Base-by-base conservation (phyloP, 495 filamentous ascomycete species). In the Neurospora sp. region DNA sequence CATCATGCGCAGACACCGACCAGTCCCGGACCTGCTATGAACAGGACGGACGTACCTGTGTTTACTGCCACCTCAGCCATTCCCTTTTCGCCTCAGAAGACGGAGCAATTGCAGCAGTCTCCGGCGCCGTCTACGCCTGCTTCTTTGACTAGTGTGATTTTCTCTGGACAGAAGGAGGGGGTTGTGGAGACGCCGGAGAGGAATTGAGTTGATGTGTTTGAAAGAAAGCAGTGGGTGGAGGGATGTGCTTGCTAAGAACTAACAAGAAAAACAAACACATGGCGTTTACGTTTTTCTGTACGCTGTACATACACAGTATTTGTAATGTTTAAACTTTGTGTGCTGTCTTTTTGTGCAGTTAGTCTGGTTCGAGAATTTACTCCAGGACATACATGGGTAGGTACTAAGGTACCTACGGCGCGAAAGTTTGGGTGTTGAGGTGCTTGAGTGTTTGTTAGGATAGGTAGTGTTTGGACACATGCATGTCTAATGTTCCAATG, bases 51-150 rank as follows among this genome's bases (percentile, higher is more conserved):
- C 59, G 53, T 78, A 7, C 77, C 77, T 1, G 73, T 77, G 27
- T 78, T 78, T 65, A 78, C 75, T 20, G 73, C 77, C 20, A 78
- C 72, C 5, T 75, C 74, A n/a, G 73, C 75, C 4, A 78, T 83
- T 40, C 82, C 81, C 0, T 83, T 83, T 12, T 35, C 53, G 6
- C 53, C 53, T 65, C 53, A 65, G 3, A 65, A 65, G 22, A 17
- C 48, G 48, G 48, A 27, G 10, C 20, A 27, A 27, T 59, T 65
- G 53, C 53, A 65, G 27, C 53, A 65, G 53, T 65, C 53, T 37
- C 31, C 53, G 48, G 48, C 20, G 6, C 53, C 53, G 12, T 31
- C 53, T 4, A 65, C 53, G 27, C 53, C 53, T 65, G 53, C 53
- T 35, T 65, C 53, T 1, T 8, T 65, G 3, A 27, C 53, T 17